Evolutionary conservation across 169 alveolate species (phyloP).

Genomic region (Neospora caninum): DNA sequence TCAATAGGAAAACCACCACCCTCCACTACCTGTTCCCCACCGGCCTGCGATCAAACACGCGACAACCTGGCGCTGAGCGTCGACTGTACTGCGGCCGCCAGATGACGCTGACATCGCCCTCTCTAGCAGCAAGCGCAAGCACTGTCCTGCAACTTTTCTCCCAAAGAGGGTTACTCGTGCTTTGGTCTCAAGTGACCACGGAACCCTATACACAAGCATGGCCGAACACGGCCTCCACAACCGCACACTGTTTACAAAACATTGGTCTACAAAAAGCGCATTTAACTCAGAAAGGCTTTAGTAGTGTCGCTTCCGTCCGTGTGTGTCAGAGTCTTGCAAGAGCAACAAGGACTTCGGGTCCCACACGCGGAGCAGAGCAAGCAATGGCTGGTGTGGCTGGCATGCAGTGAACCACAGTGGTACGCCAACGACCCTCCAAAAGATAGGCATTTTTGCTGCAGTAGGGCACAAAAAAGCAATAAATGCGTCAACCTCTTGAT

Average conservation of each 20-base stretch:
- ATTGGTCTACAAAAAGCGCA: neutral
- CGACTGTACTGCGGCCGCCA: constrained; percentile 15
- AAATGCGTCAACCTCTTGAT: too few species aligned
- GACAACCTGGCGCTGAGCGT: neutral
- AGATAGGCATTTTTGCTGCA: too few species aligned
- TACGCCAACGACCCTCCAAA: too few species aligned
- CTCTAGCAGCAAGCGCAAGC: neutral
- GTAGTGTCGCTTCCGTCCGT: neutral
- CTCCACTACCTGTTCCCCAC: constrained; percentile 36
- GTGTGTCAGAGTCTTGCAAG: neutral
- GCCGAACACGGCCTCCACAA: neutral
- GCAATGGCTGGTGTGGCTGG: neutral
- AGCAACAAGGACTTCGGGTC: neutral
- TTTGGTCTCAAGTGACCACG: neutral
- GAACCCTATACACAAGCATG: neutral
- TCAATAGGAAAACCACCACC: constrained; percentile 12
- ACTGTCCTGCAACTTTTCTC: neutral
- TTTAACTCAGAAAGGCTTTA: neutral
- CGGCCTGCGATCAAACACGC: neutral
- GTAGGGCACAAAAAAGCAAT: too few species aligned
- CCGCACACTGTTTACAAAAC: neutral
- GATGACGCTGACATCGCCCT: neutral
- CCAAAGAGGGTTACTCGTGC: neutral
- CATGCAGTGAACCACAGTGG: neutral
- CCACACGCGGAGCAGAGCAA: neutral